Base-by-base conservation (phyloP, 202 grass and related monocot genomes). In the Musa balbisiana region DNA sequence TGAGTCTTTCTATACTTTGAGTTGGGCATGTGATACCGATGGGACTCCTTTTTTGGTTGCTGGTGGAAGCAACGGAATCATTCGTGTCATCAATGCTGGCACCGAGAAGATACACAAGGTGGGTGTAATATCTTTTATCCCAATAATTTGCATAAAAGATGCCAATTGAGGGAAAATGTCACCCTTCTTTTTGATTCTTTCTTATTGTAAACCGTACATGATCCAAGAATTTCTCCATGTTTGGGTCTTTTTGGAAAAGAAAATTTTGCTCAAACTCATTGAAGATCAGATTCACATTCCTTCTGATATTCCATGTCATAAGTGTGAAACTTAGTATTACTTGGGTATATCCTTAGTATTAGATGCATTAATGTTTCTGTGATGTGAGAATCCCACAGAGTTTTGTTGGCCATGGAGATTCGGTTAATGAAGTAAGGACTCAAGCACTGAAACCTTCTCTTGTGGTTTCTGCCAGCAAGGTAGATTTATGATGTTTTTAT, bases 321-420 rank as follows among this genome's bases (percentile, higher is more conserved):
- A 43, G 43, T 67, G 22, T 23, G 24, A 15, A 29, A 33, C 27
- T 13, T 43, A 15, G 6, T 23, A 67, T 27, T 51, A 51, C 14
- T 70, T 21, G 9, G 51, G 21, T 20, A 51, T 70, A 70, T 51
- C 67, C 11, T n/a, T 21, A 70, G 67, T 14, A 3, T 52, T 13
- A 51, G 21, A 20, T 20, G 8, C 26, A n/a, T 53, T 79, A 73
- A 53, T 79, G 80, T 50, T 73, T 85, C 33, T 79, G 66, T 79
- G 0, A 72, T 77, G 72, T 12, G 14, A 64, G 67, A 82, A 80
- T 66, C 78, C 16, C 81, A 51, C 84, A 93, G 94, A 97, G 86
- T 83, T 97, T 97, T 89, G 90, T 97, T 85, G 94, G 94, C 73
- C 94, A 97, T 75, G 94, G 90, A 67, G 94, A 97, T 83, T 97